A percentile compares a stretch with the other conserved stretches of the same genome.
These are phyloP conservation scores for Lagenidium giganteum DNA, from an alignment of 352 stramenopile species.

Conservation along the genomic window DNA sequence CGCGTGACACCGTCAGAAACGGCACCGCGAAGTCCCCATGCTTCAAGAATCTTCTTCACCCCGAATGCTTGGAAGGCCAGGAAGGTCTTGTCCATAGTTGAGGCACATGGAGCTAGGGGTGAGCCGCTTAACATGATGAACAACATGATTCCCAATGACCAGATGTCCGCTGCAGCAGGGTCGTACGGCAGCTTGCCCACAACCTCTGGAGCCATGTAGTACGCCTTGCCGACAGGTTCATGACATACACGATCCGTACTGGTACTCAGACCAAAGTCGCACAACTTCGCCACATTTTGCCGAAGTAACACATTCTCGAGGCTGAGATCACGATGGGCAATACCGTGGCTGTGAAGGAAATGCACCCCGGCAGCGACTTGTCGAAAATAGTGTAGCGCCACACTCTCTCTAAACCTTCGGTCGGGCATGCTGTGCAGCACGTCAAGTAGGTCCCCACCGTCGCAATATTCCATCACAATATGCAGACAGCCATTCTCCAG, in stretches of 20 bases:
- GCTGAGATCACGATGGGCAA: constrained; percentile 44
- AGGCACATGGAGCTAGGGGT: constrained; percentile 24
- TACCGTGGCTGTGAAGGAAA: constrained; percentile 32
- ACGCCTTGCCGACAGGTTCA: constrained; percentile 7
- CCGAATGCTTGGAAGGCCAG: constrained; percentile 28
- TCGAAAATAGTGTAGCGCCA: constrained; percentile 21
- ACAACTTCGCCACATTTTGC: constrained; percentile 27
- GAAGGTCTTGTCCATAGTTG: constrained; percentile 21
- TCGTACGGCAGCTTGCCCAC: constrained; percentile 20
- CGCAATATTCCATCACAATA: constrained; percentile 52
- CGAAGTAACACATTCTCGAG: constrained; percentile 46
- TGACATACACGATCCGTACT: constrained; percentile 11
- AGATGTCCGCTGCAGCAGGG: constrained; percentile 34
- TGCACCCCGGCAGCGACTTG: constrained; percentile 24
- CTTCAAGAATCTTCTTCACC: constrained; percentile 32
- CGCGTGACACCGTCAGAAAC: constrained; percentile 18
- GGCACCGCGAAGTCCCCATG: constrained; percentile 28
- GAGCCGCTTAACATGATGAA: constrained; percentile 45
- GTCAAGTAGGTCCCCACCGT: constrained; percentile 35
- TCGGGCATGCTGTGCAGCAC: constrained; percentile 19
- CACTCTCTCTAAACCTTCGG: constrained; percentile 15
- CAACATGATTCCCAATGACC: constrained; percentile 43
- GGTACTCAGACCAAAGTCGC: constrained; percentile 44
- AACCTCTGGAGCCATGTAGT: constrained; percentile 25
- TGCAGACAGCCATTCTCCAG: constrained; percentile 37